A percentile compares a stretch with the other conserved stretches of the same genome.
Evolutionary conservation across 2,329 filamentous ascomycete species (phyloP).

Genomic region (Claviceps fusiformis): DNA sequence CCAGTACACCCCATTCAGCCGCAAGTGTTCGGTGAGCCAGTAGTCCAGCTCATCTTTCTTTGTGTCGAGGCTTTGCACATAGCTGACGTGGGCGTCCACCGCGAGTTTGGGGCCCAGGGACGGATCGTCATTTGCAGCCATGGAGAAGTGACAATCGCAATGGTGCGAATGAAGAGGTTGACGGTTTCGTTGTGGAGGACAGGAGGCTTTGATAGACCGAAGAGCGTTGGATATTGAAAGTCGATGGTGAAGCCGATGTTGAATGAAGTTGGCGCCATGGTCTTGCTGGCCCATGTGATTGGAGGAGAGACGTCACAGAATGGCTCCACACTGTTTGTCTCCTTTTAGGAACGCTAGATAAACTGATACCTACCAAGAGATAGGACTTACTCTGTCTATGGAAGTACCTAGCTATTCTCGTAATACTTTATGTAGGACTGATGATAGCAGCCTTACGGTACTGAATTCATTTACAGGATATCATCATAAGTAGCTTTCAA

Average conservation of each 20-base stretch:
- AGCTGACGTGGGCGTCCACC: slow-evolving; percentile 61
- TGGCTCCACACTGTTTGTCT: background rate
- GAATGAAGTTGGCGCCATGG: background rate
- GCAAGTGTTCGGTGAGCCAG: slow-evolving; percentile 93
- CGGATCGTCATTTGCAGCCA: slow-evolving; percentile 14
- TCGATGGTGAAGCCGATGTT: too few relatives aligned
- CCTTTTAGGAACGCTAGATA: too few relatives aligned
- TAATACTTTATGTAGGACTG: too few relatives aligned
- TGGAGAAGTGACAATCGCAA: slow-evolving; percentile 10
- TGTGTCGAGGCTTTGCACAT: slow-evolving; percentile 85
- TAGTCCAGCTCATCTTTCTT: slow-evolving; percentile 92
- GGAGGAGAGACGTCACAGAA: background rate
- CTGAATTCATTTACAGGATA: too few relatives aligned
- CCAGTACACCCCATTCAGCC: slow-evolving; percentile 95
- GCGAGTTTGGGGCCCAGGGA: slow-evolving; percentile 32
- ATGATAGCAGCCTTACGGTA: too few relatives aligned
- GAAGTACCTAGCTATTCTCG: too few relatives aligned
- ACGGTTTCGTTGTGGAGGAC: background rate
- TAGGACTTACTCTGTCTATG: too few relatives aligned
- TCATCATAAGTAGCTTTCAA: too few relatives aligned
- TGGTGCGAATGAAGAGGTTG: background rate
- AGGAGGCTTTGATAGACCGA: background rate
- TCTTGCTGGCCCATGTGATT: background rate
- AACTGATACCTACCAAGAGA: too few relatives aligned
- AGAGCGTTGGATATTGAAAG: too few relatives aligned